Evolutionary conservation across 1,139 yeast species (phyloP).

Genomic region (Candida pseudoviswanathii): DNA sequence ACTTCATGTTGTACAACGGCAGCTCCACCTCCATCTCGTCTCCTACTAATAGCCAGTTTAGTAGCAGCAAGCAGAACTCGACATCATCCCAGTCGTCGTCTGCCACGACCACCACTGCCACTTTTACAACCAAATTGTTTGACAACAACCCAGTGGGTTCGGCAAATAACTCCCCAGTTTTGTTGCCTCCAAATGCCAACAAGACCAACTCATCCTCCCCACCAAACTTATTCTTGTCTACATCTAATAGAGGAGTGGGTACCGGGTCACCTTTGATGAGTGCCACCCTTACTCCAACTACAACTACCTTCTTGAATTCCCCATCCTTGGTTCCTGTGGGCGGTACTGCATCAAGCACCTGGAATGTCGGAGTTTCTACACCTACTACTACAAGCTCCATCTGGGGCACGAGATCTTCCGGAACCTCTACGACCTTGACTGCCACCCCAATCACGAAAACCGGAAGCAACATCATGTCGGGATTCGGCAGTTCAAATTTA

Average conservation of each 20-base stretch:
- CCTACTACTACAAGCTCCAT: constrained; percentile 11
- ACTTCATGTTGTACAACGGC: constrained; percentile 22
- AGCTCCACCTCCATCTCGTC: constrained; percentile 27
- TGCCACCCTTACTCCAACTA: constrained; percentile 13
- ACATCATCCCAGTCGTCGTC: constrained; percentile 17
- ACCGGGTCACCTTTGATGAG: constrained; percentile 14
- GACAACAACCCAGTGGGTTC: constrained; percentile 18
- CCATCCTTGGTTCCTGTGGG: constrained; percentile 19
- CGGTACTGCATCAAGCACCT: constrained; percentile 8
- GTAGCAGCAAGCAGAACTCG: constrained; percentile 12
- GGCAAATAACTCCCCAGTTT: constrained; percentile 22
- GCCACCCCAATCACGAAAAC: constrained; percentile 7
- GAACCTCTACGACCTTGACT: constrained; percentile 9
- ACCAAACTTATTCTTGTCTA: constrained; percentile 26
- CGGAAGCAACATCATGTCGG: constrained; percentile 10
- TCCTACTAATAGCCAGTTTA: constrained; percentile 17
- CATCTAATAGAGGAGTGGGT: constrained; percentile 11
- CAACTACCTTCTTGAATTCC: constrained; percentile 20
- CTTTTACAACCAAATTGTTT: constrained; percentile 20
- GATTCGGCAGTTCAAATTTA: constrained; percentile 11
- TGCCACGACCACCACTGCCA: constrained; percentile 16
- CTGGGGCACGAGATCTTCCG: constrained; percentile 15
- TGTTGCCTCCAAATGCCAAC: constrained; percentile 16
- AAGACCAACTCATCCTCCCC: constrained; percentile 22
- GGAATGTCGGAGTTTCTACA: constrained; percentile 9